phyloP scores from a whole-genome alignment of 768 basidiomycete genomes.

The Auricularia sp. region DNA sequence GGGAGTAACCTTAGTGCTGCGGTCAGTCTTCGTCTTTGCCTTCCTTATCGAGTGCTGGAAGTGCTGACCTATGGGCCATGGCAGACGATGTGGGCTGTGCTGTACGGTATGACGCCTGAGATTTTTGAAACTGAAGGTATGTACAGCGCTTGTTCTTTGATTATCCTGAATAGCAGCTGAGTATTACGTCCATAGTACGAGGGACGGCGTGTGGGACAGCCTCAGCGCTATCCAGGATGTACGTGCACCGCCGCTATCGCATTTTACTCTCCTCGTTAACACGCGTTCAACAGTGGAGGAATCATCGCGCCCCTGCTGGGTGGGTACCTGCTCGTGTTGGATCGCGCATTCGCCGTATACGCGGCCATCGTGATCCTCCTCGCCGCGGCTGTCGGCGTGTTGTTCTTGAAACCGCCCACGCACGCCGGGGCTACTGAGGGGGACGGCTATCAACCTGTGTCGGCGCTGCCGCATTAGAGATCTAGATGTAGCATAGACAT shows the following conservation, averaged over 20 bases:
- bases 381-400: slow-evolving; percentile 51
- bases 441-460: too few relatives aligned
- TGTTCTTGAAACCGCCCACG: slow-evolving; percentile 16
- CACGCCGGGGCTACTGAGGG: too few relatives aligned
- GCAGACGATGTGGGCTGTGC: slow-evolving; percentile 78
- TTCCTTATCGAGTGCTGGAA: too few relatives aligned
- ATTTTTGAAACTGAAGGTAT: slow-evolving; percentile 71
- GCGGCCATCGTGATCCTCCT: slow-evolving; percentile 58
- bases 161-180: not conserved
- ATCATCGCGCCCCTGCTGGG: slow-evolving; percentile 82
- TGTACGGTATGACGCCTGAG: slow-evolving; percentile 81
- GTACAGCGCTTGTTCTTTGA: not conserved
- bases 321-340: slow-evolving; percentile 57
- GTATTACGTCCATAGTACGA: slow-evolving; percentile 39
- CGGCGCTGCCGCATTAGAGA: too few relatives aligned
- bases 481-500: too few relatives aligned
- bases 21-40: slow-evolving; percentile 25
- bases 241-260: slow-evolving; percentile 16
- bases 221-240: slow-evolving; percentile 79
- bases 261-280: slow-evolving; percentile 5
- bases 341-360: slow-evolving; percentile 67
- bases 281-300: slow-evolving; percentile 48
- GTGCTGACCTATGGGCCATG: slow-evolving; percentile 11
- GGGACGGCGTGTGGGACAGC: slow-evolving; percentile 86
- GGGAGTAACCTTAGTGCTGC: slow-evolving; percentile 72